A percentile compares a stretch with the other conserved stretches of the same genome.
These are phyloP conservation scores for Trichoderma sp. DNA, from an alignment of 2,329 filamentous ascomycete genomes.

Conservation along the genomic window DNA sequence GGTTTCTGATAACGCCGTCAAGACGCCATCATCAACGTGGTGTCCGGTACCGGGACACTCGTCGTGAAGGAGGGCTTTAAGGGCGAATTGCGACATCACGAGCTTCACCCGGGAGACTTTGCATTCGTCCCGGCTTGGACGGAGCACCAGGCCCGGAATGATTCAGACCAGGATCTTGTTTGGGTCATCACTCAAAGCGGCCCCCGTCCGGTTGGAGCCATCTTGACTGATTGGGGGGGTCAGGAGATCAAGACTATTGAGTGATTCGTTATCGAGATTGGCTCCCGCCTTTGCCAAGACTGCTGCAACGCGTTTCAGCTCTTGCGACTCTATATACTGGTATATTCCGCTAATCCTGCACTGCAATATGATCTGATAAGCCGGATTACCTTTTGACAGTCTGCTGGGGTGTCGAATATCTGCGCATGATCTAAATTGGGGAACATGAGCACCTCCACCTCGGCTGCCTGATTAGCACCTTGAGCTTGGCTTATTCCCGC, in stretches of 20 bases:
- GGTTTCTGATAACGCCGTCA: constrained; percentile 6
- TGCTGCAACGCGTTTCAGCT: background rate
- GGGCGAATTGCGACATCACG: constrained; percentile 49
- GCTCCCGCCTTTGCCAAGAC: background rate
- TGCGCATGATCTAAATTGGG: constrained; percentile 62
- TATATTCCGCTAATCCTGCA: constrained; percentile 10
- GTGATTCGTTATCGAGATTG: constrained; percentile 14
- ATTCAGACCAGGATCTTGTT: constrained; percentile 57
- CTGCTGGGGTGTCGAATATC: constrained; percentile 46
- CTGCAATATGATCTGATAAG: constrained; percentile 31
- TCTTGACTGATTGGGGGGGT: constrained; percentile 61
- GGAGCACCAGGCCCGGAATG: constrained; percentile 68
- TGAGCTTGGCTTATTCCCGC: background rate
- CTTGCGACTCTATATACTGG: constrained; percentile 4
- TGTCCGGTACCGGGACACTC: constrained; percentile 59
- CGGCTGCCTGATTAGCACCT: constrained; percentile 20
- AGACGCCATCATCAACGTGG: constrained; percentile 68
- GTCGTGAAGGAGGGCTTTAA: constrained; percentile 56
- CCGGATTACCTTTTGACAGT: constrained; percentile 31
- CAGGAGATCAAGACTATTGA: constrained; percentile 33
- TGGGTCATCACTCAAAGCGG: constrained; percentile 67
- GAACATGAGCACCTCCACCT: constrained; percentile 59
- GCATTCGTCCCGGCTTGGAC: constrained; percentile 67
- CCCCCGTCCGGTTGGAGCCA: constrained; percentile 57
- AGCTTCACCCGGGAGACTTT: constrained; percentile 63